Evolutionary conservation across 228 moss, liverwort and hornwort species (phyloP).

Genomic region (Sphagnum fallax): DNA sequence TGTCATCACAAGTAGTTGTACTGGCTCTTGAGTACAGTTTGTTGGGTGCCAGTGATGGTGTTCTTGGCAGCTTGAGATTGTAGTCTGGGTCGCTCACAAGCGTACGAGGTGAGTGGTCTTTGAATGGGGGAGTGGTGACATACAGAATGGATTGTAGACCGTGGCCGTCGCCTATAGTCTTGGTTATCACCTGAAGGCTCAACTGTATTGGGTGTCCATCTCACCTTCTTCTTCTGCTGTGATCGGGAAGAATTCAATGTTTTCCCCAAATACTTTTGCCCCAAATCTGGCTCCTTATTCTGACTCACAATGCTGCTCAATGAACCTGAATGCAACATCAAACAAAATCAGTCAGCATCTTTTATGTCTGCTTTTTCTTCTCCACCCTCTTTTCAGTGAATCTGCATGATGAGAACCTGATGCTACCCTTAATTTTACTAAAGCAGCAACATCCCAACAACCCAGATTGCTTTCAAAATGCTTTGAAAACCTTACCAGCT

Average conservation of each 20-base stretch:
- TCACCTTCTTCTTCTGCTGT: slow-evolving; percentile 13
- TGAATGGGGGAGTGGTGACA: background rate
- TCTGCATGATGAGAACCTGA: too few relatives aligned
- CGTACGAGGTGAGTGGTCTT: slow-evolving; percentile 4
- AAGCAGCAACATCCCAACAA: too few relatives aligned
- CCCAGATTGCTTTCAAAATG: too few relatives aligned
- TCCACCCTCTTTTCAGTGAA: too few relatives aligned
- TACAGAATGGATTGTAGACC: slow-evolving; percentile 1
- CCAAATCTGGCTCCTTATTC: too few relatives aligned
- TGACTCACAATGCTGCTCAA: too few relatives aligned
- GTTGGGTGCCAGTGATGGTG: slow-evolving; percentile 9
- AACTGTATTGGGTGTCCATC: slow-evolving; percentile 7
- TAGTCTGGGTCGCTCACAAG: slow-evolving; percentile 10
- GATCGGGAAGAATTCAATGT: background rate
- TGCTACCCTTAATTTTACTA: too few relatives aligned
- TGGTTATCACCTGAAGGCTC: slow-evolving; percentile 7
- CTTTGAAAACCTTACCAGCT: too few relatives aligned
- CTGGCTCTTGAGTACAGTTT: slow-evolving; percentile 5
- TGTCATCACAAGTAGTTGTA: slow-evolving; percentile 11
- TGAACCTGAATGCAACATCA: too few relatives aligned
- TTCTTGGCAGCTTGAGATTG: slow-evolving; percentile 21
- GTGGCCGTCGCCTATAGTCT: background rate
- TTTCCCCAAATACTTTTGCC: too few relatives aligned
- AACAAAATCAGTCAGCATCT: too few relatives aligned
- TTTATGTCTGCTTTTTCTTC: too few relatives aligned